Evolutionary conservation across 306 rosid genomes (phyloP).

Genomic region (Malus sieversii): DNA sequence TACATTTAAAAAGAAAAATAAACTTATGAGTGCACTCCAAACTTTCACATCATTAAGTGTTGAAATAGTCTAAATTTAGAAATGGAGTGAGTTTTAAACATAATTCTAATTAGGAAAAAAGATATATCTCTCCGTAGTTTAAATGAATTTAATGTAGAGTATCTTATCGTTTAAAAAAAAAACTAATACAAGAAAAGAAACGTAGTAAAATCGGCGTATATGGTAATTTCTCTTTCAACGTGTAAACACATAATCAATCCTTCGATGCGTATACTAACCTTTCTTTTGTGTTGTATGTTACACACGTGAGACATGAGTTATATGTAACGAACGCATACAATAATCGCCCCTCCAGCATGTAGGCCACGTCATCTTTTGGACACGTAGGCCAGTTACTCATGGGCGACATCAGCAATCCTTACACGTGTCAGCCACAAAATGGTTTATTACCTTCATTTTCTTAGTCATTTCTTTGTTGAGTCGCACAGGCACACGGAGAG

Average conservation of each 20-base stretch:
- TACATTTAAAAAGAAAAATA: no score
- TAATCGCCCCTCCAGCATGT: background rate
- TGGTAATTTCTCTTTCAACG: no score
- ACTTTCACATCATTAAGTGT: background rate
- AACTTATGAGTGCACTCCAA: no score
- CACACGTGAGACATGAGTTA: background rate
- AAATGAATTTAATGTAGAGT: no score
- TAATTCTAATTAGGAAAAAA: no score
- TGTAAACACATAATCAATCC: no score
- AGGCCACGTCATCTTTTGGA: background rate
- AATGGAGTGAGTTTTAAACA: background rate
- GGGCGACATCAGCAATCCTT: background rate
- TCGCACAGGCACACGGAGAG: slow-evolving; percentile 1
- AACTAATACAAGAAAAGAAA: no score
- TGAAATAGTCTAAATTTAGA: background rate
- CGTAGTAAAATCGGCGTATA: background rate
- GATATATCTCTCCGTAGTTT: no score
- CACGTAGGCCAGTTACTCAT: background rate
- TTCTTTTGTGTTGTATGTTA: background rate
- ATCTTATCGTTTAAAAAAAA: no score
- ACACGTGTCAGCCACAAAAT: background rate
- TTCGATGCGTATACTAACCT: rapidly evolving
- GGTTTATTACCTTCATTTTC: background rate
- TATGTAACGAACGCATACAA: background rate
- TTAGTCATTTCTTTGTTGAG: background rate